Base-by-base conservation (phyloP, 2,329 filamentous ascomycete genomes). In the Rhynchosporium agropyri region DNA sequence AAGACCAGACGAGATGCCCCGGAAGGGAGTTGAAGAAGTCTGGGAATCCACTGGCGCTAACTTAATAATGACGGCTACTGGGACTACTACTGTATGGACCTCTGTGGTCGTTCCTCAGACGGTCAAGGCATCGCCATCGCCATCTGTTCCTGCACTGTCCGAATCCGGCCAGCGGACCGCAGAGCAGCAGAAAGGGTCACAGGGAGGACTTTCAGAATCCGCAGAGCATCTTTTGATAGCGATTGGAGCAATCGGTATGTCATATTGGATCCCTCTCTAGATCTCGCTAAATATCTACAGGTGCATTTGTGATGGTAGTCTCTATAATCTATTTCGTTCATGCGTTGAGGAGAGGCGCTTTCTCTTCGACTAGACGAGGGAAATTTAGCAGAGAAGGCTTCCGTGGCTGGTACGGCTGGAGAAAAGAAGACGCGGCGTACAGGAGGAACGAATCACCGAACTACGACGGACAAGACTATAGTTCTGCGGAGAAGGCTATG, bases 161-260 rank as follows among this genome's bases (percentile, higher is more conserved):
- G 58, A 60, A n/a, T 33, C 42, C 57, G 43, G 36, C 38, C 20
- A 49, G 56, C 53, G 43, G 8, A 40, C 20, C 42, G 29, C 58
- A 12, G 56, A 60, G 31, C 31, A 58, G 38, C 46, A 64, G 26
- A 45, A 58, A 12, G 31, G 50, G 15, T 28, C 33, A 48, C 4
- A 48, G 15, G 10, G 49, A 6, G 43, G 67, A 28, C 26, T 74
- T 13, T 69, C 68, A 38, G 67, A 68, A 7, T 54, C 63, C 38
- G 67, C 68, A 3, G 66, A 74, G 61, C 66, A 70, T 38, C 59
- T 72, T 36, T 49, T 74, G 40, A 70, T 75, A 58, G 68, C 69
- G 42, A 61, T 61, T 42, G 73, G 70, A 51, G 63, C 70, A 43
- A 71, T 74, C 49, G 71, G 72, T 74, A 69, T 13, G 59, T 67